Evolutionary conservation across 257 asterid genomes (phyloP).

Genomic region (Nicotiana knightiana): DNA sequence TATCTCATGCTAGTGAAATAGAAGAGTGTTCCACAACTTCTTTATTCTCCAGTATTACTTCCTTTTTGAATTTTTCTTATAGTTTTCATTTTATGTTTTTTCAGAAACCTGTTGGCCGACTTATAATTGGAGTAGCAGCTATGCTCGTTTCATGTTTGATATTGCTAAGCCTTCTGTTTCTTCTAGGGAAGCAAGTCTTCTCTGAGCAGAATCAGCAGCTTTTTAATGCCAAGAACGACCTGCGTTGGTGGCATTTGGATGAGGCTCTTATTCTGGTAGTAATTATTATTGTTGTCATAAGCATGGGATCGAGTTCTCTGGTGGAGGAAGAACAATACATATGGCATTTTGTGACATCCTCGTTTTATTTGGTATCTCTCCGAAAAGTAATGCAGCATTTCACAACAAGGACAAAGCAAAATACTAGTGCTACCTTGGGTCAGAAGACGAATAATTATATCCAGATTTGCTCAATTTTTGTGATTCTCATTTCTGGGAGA

Average conservation of each 20-base stretch:
- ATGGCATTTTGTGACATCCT: slow-evolving; percentile 75
- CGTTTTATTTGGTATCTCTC: slow-evolving; percentile 59
- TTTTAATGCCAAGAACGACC: slow-evolving; percentile 14
- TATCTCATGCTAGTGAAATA: background rate
- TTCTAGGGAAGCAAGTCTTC: slow-evolving; percentile 31
- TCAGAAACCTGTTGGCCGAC: slow-evolving; percentile 65
- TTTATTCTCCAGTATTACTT: background rate
- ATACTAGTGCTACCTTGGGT: slow-evolving; percentile 12
- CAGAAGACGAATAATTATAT: slow-evolving; percentile 10
- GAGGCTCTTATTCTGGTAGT: slow-evolving; percentile 39
- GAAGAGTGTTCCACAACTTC: background rate
- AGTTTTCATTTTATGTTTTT: slow-evolving; percentile 17
- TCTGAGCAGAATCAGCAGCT: slow-evolving; percentile 18
- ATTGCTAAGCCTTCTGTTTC: slow-evolving; percentile 44
- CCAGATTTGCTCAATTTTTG: slow-evolving; percentile 27
- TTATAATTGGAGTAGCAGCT: slow-evolving; percentile 59
- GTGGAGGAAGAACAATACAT: slow-evolving; percentile 90
- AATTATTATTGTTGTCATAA: slow-evolving; percentile 38
- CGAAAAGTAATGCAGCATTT: slow-evolving; percentile 46
- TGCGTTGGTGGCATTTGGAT: slow-evolving; percentile 49
- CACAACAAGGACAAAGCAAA: slow-evolving; percentile 15
- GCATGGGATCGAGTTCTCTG: slow-evolving; percentile 98
- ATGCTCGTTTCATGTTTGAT: slow-evolving; percentile 60
- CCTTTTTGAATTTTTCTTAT: background rate
- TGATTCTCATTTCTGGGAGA: slow-evolving; percentile 63